A percentile compares a stretch with the other conserved stretches of the same genome.
Evolutionary conservation across 208 protist genomes (phyloP).

Genomic region (Leishmania major): DNA sequence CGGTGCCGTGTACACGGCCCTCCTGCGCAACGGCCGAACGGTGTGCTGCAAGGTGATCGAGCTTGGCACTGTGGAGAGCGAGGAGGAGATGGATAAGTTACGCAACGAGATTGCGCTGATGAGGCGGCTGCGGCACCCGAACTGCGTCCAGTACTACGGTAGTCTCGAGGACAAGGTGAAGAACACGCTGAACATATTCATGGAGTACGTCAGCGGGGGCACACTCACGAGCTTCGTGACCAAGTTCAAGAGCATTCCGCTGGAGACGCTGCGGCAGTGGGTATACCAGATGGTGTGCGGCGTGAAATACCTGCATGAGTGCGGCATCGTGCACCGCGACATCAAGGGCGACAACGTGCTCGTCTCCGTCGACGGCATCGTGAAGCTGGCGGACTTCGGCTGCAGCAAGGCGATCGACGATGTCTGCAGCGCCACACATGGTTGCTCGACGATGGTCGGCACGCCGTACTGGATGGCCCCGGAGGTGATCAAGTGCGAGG

Average conservation of each 20-base stretch:
- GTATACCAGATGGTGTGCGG: conserved; percentile 90
- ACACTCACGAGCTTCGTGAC: conserved; percentile 77
- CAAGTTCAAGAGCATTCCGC: conserved; percentile 78
- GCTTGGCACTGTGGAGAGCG: conserved; percentile 61
- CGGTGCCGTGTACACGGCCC: conserved; percentile 81
- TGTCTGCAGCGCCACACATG: conserved; percentile 79
- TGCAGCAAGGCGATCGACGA: conserved; percentile 88
- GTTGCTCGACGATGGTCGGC: conserved; percentile 83
- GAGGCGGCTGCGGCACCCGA: conserved; percentile 85
- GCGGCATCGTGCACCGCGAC: conserved; percentile 91
- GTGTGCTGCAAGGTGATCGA: conserved; percentile 90
- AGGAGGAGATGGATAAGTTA: conserved; percentile 81
- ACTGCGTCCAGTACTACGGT: conserved; percentile 93
- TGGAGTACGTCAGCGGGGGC: conserved; percentile 91
- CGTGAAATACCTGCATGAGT: conserved; percentile 89
- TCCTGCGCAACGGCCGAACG: conserved; percentile 66
- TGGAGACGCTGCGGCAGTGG: conserved; percentile 82
- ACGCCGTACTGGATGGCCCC: conserved; percentile 94
- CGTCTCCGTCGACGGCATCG: conserved; percentile 79
- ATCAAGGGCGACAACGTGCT: conserved; percentile 94
- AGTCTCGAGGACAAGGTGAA: conserved; percentile 69
- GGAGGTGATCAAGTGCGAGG: conserved; percentile 90
- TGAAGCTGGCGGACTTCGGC: conserved; percentile 94
- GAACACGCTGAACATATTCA: conserved; percentile 91
- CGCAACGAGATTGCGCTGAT: conserved; percentile 86